These are phyloP conservation scores for Pisolithus sp. DNA, from an alignment of 768 basidiomycete genomes.

Conservation along the genomic window DNA sequence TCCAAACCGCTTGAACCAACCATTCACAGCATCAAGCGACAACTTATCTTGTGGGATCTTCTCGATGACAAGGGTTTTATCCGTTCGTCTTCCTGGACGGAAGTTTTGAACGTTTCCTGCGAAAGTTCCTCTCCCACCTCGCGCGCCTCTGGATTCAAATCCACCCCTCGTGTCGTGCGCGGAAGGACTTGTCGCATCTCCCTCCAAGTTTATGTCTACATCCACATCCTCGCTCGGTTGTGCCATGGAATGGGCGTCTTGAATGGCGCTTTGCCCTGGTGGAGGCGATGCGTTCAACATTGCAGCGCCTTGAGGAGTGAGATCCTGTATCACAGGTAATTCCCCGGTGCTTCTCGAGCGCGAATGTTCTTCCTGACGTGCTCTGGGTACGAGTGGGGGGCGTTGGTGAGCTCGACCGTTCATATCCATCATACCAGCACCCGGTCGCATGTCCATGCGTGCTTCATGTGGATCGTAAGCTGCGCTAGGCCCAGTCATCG, in stretches of 20 bases:
- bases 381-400: conserved; percentile 50
- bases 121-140: conserved; percentile 52
- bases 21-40: conserved; percentile 68
- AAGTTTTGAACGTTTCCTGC: conserved; percentile 59
- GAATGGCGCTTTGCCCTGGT: conserved; percentile 14
- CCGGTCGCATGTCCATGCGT: conserved; percentile 72
- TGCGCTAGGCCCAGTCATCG: conserved; percentile 38
- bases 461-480: conserved; percentile 76
- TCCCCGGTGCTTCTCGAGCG: conserved; percentile 54
- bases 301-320: conserved; percentile 50
- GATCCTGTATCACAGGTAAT: conserved; percentile 77
- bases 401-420: conserved; percentile 40
- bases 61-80: conserved; percentile 86
- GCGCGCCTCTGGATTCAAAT: conserved; percentile 38
- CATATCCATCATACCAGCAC: conserved; percentile 24
- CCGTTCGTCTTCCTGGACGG: conserved; percentile 58
- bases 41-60: conserved; percentile 87
- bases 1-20: conserved; percentile 90
- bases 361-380: conserved; percentile 46
- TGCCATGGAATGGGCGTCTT: conserved; percentile 6
- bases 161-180: conserved; percentile 14
- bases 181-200: conserved; percentile 19
- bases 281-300: conserved; percentile 24
- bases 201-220: conserved; percentile 15
- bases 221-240: conserved; percentile 18